A percentile compares a stretch with the other conserved stretches of the same genome.
phyloP scores from a whole-genome alignment of 2,329 filamentous ascomycete genomes.

The Magnaporthiopsis rhizophila region DNA sequence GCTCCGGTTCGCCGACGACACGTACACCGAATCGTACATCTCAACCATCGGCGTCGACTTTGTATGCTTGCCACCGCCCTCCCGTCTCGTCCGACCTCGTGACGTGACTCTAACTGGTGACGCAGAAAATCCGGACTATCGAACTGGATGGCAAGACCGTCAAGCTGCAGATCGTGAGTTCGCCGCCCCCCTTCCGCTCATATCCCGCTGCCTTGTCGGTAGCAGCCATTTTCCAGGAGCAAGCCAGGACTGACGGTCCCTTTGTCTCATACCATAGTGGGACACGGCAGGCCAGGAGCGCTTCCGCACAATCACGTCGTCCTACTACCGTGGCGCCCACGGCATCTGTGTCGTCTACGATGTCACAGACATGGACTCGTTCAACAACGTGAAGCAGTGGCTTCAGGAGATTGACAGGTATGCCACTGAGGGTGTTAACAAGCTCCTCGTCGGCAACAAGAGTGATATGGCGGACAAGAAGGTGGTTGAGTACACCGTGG shows the following conservation, averaged over 20 bases:
- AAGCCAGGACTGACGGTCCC: background rate
- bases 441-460: conserved; percentile 99
- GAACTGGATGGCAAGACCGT: conserved; percentile 99
- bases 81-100: background rate
- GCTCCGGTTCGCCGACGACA: conserved; percentile 95
- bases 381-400: conserved; percentile 99
- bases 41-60: conserved; percentile 99
- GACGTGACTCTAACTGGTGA: conserved; percentile 1
- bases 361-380: conserved; percentile 99
- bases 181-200: background rate
- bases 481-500: conserved; percentile 98
- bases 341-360: conserved; percentile 99
- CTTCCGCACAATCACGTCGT: conserved; percentile 99
- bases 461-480: conserved; percentile 99
- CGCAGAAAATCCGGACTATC: conserved; percentile 98
- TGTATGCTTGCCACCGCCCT: conserved; percentile 44
- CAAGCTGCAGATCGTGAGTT: conserved; percentile 94
- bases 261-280: conserved; percentile 55
- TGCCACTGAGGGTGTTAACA: conserved; percentile 98
- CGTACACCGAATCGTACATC: conserved; percentile 99
- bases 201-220: background rate
- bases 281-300: conserved; percentile 93
- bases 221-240: background rate
- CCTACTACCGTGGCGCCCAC: conserved; percentile 98
- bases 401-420: conserved; percentile 99